These are phyloP conservation scores for Auricularia auricula-judae DNA, from an alignment of 768 basidiomycete species.

Conservation along the genomic window DNA sequence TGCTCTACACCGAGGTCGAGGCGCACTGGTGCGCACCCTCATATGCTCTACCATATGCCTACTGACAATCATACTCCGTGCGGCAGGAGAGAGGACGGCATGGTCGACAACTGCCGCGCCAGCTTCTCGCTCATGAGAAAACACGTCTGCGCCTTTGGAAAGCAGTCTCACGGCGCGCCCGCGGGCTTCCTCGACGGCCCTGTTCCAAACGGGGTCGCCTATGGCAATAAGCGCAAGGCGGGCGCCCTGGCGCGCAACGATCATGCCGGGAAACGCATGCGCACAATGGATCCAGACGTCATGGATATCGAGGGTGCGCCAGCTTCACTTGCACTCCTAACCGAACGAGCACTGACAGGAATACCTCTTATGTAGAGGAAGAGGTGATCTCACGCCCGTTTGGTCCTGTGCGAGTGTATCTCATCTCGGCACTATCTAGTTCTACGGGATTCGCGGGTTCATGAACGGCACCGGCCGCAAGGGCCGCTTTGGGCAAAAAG, in stretches of 20 bases:
- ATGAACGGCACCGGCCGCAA: neutral
- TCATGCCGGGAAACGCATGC: neutral
- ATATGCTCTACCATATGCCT: slow-evolving; percentile 60
- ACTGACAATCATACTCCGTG: neutral
- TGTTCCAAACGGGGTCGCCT: neutral
- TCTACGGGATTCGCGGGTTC: neutral
- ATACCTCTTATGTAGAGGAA: neutral
- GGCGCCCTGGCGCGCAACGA: neutral
- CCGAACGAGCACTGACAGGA: neutral
- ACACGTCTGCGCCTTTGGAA: neutral
- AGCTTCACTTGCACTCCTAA: neutral
- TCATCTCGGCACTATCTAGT: neutral
- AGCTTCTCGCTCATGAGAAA: neutral
- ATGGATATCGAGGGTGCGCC: neutral
- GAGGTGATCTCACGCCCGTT: neutral
- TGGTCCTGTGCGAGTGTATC: neutral
- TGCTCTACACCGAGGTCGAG: slow-evolving; percentile 82
- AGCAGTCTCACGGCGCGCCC: neutral
- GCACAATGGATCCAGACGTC: neutral
- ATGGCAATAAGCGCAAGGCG: neutral
- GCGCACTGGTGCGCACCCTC: slow-evolving; percentile 71
- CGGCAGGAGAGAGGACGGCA: neutral
- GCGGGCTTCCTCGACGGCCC: neutral
- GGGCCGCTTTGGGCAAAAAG: neutral
- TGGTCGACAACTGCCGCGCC: neutral